Evolutionary conservation across 2,329 filamentous ascomycete genomes (phyloP).

Genomic region (Penicillium sp.): DNA sequence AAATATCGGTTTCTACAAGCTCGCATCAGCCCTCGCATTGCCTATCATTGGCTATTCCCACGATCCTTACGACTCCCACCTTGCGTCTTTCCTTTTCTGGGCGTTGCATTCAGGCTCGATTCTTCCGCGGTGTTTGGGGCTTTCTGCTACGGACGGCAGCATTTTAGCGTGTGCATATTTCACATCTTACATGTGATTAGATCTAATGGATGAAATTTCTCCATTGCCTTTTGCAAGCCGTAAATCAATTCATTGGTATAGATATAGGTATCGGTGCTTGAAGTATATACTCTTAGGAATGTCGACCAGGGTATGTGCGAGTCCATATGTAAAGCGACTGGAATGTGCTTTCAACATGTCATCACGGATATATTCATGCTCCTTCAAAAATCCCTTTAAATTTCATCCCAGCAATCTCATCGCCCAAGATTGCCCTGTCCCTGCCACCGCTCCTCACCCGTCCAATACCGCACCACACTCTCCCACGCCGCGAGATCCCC

Average conservation of each 20-base stretch:
- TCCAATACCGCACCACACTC: constrained; percentile 45
- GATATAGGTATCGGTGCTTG: background rate
- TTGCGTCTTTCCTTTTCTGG: constrained; percentile 1
- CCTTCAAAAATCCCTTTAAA: too few species aligned
- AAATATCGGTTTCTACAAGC: constrained; percentile 3
- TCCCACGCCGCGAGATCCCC: constrained; percentile 44
- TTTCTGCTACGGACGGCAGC: too few species aligned
- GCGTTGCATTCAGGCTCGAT: constrained; percentile 2
- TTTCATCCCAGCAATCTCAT: constrained; percentile 3
- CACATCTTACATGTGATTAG: background rate
- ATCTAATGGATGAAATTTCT: background rate
- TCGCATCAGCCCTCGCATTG: constrained; percentile 12
- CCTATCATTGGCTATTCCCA: constrained; percentile 13
- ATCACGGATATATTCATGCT: background rate
- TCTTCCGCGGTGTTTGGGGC: background rate
- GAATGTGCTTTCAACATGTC: constrained; percentile 1
- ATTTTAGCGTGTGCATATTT: constrained; percentile 2
- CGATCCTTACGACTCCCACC: constrained; percentile 22
- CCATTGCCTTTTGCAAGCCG: too few species aligned
- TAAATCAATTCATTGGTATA: too few species aligned
- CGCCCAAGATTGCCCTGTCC: constrained; percentile 20
- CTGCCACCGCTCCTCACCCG: constrained; percentile 43
- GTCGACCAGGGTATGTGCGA: constrained; percentile 6
- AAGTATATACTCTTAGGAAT: constrained; percentile 1
- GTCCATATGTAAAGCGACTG: background rate